These are phyloP conservation scores for Erythrophleum fordii DNA, from an alignment of 306 rosid genomes.

Conservation along the genomic window DNA sequence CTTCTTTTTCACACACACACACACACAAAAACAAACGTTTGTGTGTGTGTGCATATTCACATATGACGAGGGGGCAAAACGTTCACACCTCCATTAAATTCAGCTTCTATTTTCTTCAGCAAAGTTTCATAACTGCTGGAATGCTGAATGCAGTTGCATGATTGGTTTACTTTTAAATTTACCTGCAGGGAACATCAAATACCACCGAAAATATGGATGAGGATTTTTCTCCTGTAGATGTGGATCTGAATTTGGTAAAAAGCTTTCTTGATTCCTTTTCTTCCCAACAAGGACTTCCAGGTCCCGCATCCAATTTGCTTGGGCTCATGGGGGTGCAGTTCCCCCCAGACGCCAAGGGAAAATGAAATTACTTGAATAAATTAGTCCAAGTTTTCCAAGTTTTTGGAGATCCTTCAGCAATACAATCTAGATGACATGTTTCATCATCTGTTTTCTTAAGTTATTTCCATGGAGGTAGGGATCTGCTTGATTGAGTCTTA, in stretches of 20 bases:
- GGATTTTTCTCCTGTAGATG: conserved; percentile 87
- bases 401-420: conserved; percentile 12
- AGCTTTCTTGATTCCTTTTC: conserved; percentile 92
- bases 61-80: neutral
- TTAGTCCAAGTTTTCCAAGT: neutral
- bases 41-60: neutral
- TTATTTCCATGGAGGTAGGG: neutral
- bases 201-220: conserved; percentile 68
- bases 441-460: neutral
- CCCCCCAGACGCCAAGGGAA: conserved; percentile 66
- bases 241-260: conserved; percentile 91
- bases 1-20: too few species aligned
- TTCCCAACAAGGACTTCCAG: conserved; percentile 97
- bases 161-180: conserved; percentile 13
- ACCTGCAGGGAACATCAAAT: conserved; percentile 70
- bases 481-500: conserved; percentile 23
- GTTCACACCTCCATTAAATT: conserved; percentile 4
- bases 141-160: conserved; percentile 26
- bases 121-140: neutral
- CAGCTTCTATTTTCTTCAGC: conserved; percentile 30
- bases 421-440: conserved; percentile 15
- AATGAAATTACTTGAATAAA: conserved; percentile 42
- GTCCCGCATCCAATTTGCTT: conserved; percentile 96
- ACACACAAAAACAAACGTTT: too few species aligned
- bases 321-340: conserved; percentile 93